Base-by-base conservation (phyloP, 768 basidiomycete genomes). In the Inosperma sp. region DNA sequence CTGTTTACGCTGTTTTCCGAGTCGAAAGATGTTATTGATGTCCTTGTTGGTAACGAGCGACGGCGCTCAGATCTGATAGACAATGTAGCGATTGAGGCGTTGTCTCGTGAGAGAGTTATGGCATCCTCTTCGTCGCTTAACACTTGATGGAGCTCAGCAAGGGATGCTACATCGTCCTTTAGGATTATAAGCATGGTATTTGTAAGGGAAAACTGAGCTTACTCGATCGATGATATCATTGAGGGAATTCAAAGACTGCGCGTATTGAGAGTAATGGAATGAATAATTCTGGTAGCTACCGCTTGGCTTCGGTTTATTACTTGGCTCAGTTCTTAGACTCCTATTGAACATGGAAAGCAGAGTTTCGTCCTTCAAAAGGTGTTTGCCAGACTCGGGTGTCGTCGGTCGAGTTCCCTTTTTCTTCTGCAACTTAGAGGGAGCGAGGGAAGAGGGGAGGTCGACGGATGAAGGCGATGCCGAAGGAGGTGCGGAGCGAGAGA, bases 191-290 rank as follows among this genome's bases (percentile, higher is more conserved):
- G 51, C 27, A 22, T 21, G 37, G 46, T 19, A 50, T 13, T 30
- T 19, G 10, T 40, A 36, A n/a, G 40, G 35, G 35, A 41, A 7
- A 25, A 13, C 45, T n/a, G 48, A 26, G 73, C 83, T 49, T 64
- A 91, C 88, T 58, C 84, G 72, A 62, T 90, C 86, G 29, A 92
- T 72, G 53, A 92, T 89, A 60, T 88, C 86, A 51, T 78, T 72
- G 50, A 92, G 69, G n/a, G 89, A 90, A 54, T 84, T 84, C 56
- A 92, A 67, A 22, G 89, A 92, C 54, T 86, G 81, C 51, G 88
- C 83, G 59, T 88, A 90, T 54, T 90, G 86, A 56, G n/a, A n/a
- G n/a, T 78, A 71, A 66, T 90, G 92, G 41, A 84, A 76, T 19
- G 72, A 58, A 2, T 82, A 82, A 48, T 66, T 54, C 46, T 65